A percentile compares a stretch with the other conserved stretches of the same genome.
These are phyloP conservation scores for Hordeum marinum DNA, from an alignment of 176 grass and related monocot genomes.

Conservation along the genomic window DNA sequence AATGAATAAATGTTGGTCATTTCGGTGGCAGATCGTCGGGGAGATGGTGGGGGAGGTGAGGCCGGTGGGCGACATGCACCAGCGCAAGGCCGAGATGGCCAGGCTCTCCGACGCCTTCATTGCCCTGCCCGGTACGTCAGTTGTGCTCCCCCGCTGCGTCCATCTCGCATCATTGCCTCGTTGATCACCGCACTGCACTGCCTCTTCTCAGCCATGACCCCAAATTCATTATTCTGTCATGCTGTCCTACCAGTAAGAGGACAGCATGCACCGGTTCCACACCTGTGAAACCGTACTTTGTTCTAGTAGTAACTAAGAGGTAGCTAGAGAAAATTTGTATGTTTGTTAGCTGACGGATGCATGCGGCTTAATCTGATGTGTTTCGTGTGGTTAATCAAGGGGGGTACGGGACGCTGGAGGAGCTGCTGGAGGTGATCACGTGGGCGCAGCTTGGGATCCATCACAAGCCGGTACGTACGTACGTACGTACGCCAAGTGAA, in stretches of 20 bases:
- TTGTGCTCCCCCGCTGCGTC: neutral
- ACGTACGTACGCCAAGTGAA: neutral
- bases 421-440: conserved; percentile 64
- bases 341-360: neutral
- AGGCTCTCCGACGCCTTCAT: conserved; percentile 64
- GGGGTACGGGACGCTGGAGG: conserved; percentile 64
- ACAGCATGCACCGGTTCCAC: neutral
- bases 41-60: conserved; percentile 64
- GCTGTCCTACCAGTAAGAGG: neutral
- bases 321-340: too few relatives aligned
- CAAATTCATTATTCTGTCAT: neutral
- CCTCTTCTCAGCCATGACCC: neutral
- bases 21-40: conserved; percentile 30
- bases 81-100: conserved; percentile 73
- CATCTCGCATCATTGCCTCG: neutral
- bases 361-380: neutral
- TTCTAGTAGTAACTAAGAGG: too few relatives aligned
- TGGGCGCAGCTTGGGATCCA: conserved; percentile 69
- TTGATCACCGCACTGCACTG: neutral
- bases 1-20: too few relatives aligned
- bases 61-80: conserved; percentile 65
- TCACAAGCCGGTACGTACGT: conserved; percentile 47
- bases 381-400: conserved; percentile 2
- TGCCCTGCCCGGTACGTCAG: conserved; percentile 46
- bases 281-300: too few relatives aligned